phyloP scores from a whole-genome alignment of 768 basidiomycete genomes.

The Calvatia gigantea region DNA sequence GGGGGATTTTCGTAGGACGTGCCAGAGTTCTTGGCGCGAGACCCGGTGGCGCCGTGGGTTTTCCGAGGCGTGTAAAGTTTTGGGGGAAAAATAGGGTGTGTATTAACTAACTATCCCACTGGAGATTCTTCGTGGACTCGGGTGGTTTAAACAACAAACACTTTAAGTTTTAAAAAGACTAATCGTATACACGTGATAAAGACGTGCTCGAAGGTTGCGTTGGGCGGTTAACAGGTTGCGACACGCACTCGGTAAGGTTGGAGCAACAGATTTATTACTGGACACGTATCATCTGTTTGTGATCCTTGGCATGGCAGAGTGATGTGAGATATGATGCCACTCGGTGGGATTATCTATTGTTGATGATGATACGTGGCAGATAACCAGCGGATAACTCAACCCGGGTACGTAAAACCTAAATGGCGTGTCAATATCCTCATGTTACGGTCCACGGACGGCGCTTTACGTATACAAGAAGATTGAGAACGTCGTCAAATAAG shows the following conservation, averaged over 20 bases:
- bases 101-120: not conserved
- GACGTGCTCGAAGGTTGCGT: too few relatives aligned
- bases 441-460: not conserved
- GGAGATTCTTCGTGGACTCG: not conserved
- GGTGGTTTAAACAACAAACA: not conserved
- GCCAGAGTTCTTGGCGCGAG: too few relatives aligned
- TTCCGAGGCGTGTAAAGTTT: not conserved
- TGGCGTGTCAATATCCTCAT: slow-evolving; percentile 3
- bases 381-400: not conserved
- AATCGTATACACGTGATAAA: too few relatives aligned
- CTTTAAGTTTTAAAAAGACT: too few relatives aligned
- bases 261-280: too few relatives aligned
- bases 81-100: not conserved
- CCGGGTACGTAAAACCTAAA: not conserved
- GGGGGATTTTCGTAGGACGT: too few relatives aligned
- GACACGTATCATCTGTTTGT: not conserved
- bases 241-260: too few relatives aligned
- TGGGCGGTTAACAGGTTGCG: too few relatives aligned
- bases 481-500: not conserved
- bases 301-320: not conserved
- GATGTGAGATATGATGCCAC: not conserved
- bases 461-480: slow-evolving; percentile 4
- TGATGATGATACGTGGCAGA: slow-evolving; percentile 6
- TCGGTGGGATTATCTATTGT: slow-evolving; percentile 3
- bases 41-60: not conserved